Evolutionary conservation across 129 eudicot genomes (phyloP), one percentile per base, ranked within the genome.

Genomic region (Tagetes patula): DNA sequence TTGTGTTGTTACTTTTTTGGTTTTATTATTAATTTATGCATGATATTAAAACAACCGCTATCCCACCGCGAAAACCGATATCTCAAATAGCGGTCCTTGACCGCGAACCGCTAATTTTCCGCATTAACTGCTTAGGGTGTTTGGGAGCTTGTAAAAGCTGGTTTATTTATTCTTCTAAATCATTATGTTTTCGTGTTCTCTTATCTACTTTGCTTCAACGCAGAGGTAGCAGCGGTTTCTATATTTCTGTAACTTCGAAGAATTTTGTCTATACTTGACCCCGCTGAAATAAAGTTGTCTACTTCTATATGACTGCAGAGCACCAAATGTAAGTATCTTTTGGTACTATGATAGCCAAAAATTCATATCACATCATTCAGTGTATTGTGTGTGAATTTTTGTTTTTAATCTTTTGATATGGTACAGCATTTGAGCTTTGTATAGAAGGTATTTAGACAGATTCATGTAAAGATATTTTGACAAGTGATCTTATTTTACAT

Each of bases 281-380:
- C 13, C 65, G 62, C 68, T 36, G 53, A 72, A 78, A 79, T 79
- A 65, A 78, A 72, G 67, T 79, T 56, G 61, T 43, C 61, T 52
- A 43, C 27, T 70, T 71, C 72, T n/a, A 46, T 45, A 55, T 66
- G 58, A 79, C 61, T 54, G 63, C 52, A 65, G 52, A 54, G 71
- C 74, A 71, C 64, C 65, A 43, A 56, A 71, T 79, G 82, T 79
- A 79, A 79, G 82, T 72, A 27, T 54, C 55, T 61, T 62, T 60
- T 65, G 73, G 65, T 65, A 75, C 45, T 65, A 30, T 49, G 73
- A 75, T 42, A 75, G 79, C 79, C 40, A n/a, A 11, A 41, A 37
- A 49, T 52, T 30, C 56, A 38, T 56, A 42, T 37, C 59, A 65
- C 64, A 39, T 77, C 34, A 69, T 60, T 36, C 62, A 46, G 27